phyloP scores from a whole-genome alignment of 192 early-diverging fungal species.

The Nowakowskiella sp. region DNA sequence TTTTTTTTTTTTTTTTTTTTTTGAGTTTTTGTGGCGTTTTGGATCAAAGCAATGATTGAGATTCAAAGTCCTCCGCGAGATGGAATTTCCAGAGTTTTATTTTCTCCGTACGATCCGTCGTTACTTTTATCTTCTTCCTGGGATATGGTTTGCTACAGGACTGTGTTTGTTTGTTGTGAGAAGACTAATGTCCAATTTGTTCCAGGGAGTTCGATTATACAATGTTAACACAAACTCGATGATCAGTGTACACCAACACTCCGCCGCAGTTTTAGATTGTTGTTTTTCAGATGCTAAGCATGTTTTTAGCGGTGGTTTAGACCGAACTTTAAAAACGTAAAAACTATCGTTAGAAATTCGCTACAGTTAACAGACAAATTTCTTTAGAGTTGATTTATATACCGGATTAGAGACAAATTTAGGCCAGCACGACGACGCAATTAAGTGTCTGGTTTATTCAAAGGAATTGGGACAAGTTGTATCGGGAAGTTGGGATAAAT shows the following conservation, averaged over 20 bases:
- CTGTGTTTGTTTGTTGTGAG: neutral
- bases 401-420: slow-evolving; percentile 47
- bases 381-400: slow-evolving; percentile 52
- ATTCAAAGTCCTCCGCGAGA: slow-evolving; percentile 74
- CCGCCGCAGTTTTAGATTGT: slow-evolving; percentile 69
- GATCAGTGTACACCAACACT: slow-evolving; percentile 46
- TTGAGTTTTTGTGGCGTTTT: too few relatives aligned
- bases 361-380: neutral
- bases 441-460: slow-evolving; percentile 57
- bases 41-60: too few relatives aligned
- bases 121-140: slow-evolving; percentile 78
- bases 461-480: slow-evolving; percentile 47
- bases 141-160: slow-evolving; percentile 64
- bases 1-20: too few relatives aligned
- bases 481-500: slow-evolving; percentile 90
- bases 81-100: slow-evolving; percentile 70
- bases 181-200: neutral
- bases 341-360: neutral
- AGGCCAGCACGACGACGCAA: slow-evolving; percentile 73
- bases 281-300: slow-evolving; percentile 55
- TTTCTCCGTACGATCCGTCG: slow-evolving; percentile 55
- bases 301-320: slow-evolving; percentile 71
- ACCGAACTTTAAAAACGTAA: slow-evolving; percentile 45
- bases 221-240: slow-evolving; percentile 60
- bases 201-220: slow-evolving; percentile 72